phyloP scores from a whole-genome alignment of 2,329 filamentous ascomycete genomes.

The Myotisia sp. region DNA sequence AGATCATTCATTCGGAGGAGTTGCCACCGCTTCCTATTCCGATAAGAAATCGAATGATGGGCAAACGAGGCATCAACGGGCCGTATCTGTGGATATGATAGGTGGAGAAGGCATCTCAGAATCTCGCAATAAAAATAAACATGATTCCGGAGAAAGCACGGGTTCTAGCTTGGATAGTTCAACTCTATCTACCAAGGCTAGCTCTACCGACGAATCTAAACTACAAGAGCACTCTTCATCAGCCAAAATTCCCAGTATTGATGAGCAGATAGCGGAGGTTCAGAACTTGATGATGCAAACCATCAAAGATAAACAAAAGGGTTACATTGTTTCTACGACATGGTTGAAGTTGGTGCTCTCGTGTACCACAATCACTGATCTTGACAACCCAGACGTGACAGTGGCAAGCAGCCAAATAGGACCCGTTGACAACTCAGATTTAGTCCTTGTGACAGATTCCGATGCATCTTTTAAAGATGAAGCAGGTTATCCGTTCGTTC shows the following conservation, averaged over 20 bases:
- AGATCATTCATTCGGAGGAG: slow-evolving; percentile 4
- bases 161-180: slow-evolving; percentile 24
- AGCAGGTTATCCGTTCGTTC: slow-evolving; percentile 46
- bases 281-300: slow-evolving; percentile 42
- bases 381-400: slow-evolving; percentile 44
- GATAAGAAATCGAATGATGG: slow-evolving; percentile 11
- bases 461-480: slow-evolving; percentile 31
- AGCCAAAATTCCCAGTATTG: slow-evolving; percentile 34
- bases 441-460: slow-evolving; percentile 47
- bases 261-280: slow-evolving; percentile 63
- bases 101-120: slow-evolving; percentile 16
- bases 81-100: slow-evolving; percentile 33
- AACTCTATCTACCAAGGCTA: slow-evolving; percentile 24
- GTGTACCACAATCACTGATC: slow-evolving; percentile 44
- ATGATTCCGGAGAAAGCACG: slow-evolving; percentile 18
- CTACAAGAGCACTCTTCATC: slow-evolving; percentile 11
- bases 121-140: slow-evolving; percentile 1
- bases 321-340: slow-evolving; percentile 60
- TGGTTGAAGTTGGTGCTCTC: slow-evolving; percentile 67
- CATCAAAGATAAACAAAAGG: slow-evolving; percentile 56
- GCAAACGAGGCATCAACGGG: slow-evolving; percentile 15
- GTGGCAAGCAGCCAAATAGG: slow-evolving; percentile 52
- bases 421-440: slow-evolving; percentile 74
- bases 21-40: slow-evolving; percentile 15
- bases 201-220: slow-evolving; percentile 18